These are phyloP conservation scores for Ricinus communis DNA, from an alignment of 345 rosid species.

Conservation along the genomic window DNA sequence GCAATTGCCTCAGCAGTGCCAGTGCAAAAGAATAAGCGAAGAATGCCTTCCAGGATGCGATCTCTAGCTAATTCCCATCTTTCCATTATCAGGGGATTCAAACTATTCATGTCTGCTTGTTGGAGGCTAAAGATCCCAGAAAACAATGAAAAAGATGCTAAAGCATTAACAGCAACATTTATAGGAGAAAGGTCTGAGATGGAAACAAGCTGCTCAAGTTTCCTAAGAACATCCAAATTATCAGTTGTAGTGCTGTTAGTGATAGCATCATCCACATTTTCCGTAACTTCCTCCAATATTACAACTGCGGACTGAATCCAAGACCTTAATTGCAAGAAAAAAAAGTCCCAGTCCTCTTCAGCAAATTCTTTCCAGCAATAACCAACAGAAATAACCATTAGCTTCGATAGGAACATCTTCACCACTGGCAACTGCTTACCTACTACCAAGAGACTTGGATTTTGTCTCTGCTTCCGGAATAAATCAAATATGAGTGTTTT, in stretches of 20 bases:
- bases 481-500: constrained; percentile 61
- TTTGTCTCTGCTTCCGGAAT: constrained; percentile 75
- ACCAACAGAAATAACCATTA: constrained; percentile 63
- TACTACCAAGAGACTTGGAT: constrained; percentile 33
- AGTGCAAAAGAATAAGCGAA: constrained; percentile 83
- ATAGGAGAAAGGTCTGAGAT: constrained; percentile 51
- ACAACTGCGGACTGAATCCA: constrained; percentile 91
- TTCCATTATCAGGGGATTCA: constrained; percentile 35
- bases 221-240: constrained; percentile 40
- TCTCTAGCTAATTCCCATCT: constrained; percentile 58
- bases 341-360: constrained; percentile 87
- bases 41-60: constrained; percentile 75
- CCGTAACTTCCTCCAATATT: constrained; percentile 82
- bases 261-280: constrained; percentile 62
- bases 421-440: constrained; percentile 50
- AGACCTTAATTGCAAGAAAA: constrained; percentile 56
- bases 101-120: constrained; percentile 34
- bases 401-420: constrained; percentile 60
- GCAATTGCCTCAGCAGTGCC: constrained; percentile 90
- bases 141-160: constrained; percentile 61
- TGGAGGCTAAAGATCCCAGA: constrained; percentile 37
- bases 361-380: constrained; percentile 82
- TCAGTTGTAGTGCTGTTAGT: constrained; percentile 42
- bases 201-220: constrained; percentile 53
- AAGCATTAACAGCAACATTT: constrained; percentile 60